Evolutionary conservation across 1,284 basidiomycete genomes (phyloP).

Genomic region (Microbotryum silenes-acaulis): DNA sequence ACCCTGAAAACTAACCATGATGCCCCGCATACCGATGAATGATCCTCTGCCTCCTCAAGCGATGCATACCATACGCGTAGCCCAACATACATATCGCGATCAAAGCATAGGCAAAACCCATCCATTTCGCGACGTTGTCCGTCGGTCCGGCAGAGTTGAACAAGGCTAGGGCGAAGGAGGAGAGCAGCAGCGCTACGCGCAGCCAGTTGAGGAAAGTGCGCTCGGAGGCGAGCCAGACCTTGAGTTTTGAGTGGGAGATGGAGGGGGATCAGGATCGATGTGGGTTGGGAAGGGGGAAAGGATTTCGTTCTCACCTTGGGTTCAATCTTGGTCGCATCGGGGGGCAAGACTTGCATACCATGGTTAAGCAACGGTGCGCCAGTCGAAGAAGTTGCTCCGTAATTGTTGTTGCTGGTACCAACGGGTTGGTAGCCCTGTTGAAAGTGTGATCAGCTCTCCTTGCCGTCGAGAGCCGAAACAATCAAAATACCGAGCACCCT

Average conservation of each 20-base stretch:
- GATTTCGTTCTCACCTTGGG: constrained; percentile 20
- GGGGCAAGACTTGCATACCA: constrained; percentile 20
- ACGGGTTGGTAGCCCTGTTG: too few relatives aligned
- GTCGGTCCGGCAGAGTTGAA: constrained; percentile 63
- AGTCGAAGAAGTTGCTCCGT: too few relatives aligned
- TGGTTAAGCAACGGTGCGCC: background rate
- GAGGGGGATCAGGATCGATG: background rate
- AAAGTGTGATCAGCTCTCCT: too few relatives aligned
- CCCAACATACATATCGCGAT: constrained; percentile 48
- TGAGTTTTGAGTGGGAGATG: background rate
- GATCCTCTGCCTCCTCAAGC: constrained; percentile 83
- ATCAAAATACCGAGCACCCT: too few relatives aligned
- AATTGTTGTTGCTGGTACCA: too few relatives aligned
- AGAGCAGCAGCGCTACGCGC: constrained; percentile 64
- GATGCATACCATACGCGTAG: constrained; percentile 82
- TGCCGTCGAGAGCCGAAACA: too few relatives aligned
- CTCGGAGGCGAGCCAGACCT: constrained; percentile 33
- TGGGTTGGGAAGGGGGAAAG: background rate
- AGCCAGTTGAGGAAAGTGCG: constrained; percentile 37
- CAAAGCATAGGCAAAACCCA: constrained; percentile 75
- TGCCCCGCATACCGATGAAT: constrained; percentile 80
- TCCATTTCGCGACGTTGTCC: constrained; percentile 63
- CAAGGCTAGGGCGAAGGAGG: constrained; percentile 75
- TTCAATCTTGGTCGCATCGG: constrained; percentile 29
- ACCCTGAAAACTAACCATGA: constrained; percentile 58